Conservation (phyloP, 805 yeast species). For the Saccharomycopsis schoenii region DNA sequence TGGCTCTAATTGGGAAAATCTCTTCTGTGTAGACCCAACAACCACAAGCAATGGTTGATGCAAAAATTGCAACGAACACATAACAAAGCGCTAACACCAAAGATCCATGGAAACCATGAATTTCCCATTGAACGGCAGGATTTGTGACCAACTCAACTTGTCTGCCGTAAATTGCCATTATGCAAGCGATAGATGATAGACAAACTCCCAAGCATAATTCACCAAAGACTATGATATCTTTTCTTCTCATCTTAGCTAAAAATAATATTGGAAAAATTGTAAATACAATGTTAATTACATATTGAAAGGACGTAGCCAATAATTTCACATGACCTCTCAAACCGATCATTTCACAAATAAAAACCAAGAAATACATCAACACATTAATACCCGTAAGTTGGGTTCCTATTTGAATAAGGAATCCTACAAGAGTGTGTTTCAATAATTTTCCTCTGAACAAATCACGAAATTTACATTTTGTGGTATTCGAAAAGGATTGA, state of each 20-base stretch:
- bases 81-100: conserved; percentile 35
- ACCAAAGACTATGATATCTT: conserved; percentile 38
- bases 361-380: conserved; percentile 35
- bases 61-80: conserved; percentile 35
- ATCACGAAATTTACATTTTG: conserved; percentile 5
- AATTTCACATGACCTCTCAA: conserved; percentile 27
- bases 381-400: conserved; percentile 38
- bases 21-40: conserved; percentile 44
- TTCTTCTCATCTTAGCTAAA: conserved; percentile 36
- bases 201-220: conserved; percentile 28
- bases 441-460: conserved; percentile 22
- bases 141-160: conserved; percentile 26
- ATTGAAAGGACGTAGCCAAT: conserved; percentile 31
- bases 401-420: conserved; percentile 31
- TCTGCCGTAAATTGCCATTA: conserved; percentile 31
- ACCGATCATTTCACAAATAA: conserved; percentile 40
- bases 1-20: conserved; percentile 34
- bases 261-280: conserved; percentile 35
- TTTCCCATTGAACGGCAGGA: conserved; percentile 28
- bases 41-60: conserved; percentile 36
- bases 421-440: conserved; percentile 30
- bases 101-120: conserved; percentile 33
- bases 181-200: conserved; percentile 27
- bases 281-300: conserved; percentile 32
- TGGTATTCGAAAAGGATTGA: conserved; percentile 7